Percentiles rank a stretch among this genome's conserved stretches.
These are phyloP conservation scores for Tolypocladium ovalisporum DNA, from an alignment of 2,329 filamentous ascomycete genomes.

Conservation along the genomic window DNA sequence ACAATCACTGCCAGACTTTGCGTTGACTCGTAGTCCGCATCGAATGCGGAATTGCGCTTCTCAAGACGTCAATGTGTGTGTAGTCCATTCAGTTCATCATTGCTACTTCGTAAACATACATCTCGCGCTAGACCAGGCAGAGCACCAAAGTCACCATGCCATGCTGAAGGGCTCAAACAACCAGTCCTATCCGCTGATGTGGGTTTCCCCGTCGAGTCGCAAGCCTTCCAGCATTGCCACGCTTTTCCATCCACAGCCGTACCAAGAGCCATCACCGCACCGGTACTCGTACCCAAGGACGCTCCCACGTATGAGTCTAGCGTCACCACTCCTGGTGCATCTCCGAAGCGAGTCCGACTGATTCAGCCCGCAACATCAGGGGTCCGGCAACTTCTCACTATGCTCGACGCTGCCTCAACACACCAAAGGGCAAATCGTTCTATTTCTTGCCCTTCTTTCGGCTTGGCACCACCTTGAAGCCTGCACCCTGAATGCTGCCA, in stretches of 20 bases:
- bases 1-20: neutral
- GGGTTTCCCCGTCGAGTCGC: neutral
- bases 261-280: neutral
- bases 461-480: constrained; percentile 81
- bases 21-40: neutral
- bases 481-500: constrained; percentile 34
- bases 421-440: constrained; percentile 6
- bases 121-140: neutral
- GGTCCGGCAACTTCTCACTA: neutral
- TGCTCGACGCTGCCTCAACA: constrained; percentile 5
- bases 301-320: no score
- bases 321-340: neutral
- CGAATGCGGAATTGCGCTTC: neutral
- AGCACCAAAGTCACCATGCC: neutral
- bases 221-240: neutral
- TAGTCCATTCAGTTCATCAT: neutral
- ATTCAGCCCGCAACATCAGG: neutral
- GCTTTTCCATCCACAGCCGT: neutral
- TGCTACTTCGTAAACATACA: neutral
- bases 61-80: neutral
- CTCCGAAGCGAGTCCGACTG: neutral
- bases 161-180: neutral
- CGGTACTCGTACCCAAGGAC: neutral
- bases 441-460: constrained; percentile 88
- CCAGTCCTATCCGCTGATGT: neutral